Evolutionary conservation across 495 filamentous ascomycete genomes (phyloP).

Genomic region (Penicillium longicatenatum): DNA sequence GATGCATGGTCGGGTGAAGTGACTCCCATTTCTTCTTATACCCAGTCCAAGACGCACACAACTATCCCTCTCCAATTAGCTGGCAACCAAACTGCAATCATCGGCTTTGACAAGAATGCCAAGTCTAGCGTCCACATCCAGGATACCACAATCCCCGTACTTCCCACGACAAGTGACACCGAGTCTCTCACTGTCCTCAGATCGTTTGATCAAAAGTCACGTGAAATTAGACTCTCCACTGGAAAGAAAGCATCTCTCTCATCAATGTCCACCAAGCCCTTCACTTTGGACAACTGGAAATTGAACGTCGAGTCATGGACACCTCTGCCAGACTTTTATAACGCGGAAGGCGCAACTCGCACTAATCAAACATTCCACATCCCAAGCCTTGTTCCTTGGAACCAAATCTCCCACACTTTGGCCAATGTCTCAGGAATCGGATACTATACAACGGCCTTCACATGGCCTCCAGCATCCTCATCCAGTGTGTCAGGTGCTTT

Average conservation of each 20-base stretch:
- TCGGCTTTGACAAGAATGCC: slow-evolving; percentile 30
- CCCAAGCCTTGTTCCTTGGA: slow-evolving; percentile 38
- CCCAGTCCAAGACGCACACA: slow-evolving; percentile 18
- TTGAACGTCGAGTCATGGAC: slow-evolving; percentile 44
- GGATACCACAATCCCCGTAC: slow-evolving; percentile 19
- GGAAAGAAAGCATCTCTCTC: slow-evolving; percentile 23
- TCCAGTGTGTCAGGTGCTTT: slow-evolving; percentile 24
- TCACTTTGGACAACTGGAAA: slow-evolving; percentile 41
- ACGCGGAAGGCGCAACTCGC: slow-evolving; percentile 19
- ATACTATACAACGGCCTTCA: slow-evolving; percentile 51
- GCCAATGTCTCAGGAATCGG: slow-evolving; percentile 65
- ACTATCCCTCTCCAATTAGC: slow-evolving; percentile 32
- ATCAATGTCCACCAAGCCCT: slow-evolving; percentile 10
- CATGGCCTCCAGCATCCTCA: slow-evolving; percentile 26
- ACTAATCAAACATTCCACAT: slow-evolving; percentile 36
- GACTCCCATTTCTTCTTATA: slow-evolving; percentile 34
- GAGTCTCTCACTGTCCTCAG: slow-evolving; percentile 1
- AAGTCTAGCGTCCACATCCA: slow-evolving; percentile 13
- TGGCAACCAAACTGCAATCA: slow-evolving; percentile 35
- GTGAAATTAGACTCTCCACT: neutral
- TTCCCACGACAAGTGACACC: slow-evolving; percentile 3
- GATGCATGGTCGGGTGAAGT: slow-evolving; percentile 47
- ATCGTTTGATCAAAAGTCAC: neutral
- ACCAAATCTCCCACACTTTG: slow-evolving; percentile 51
- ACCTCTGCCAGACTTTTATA: slow-evolving; percentile 33